Percentiles rank a stretch among this genome's conserved stretches.
Conservation (phyloP, 192 early-diverging fungal genomes). For the Backusella sp. region DNA sequence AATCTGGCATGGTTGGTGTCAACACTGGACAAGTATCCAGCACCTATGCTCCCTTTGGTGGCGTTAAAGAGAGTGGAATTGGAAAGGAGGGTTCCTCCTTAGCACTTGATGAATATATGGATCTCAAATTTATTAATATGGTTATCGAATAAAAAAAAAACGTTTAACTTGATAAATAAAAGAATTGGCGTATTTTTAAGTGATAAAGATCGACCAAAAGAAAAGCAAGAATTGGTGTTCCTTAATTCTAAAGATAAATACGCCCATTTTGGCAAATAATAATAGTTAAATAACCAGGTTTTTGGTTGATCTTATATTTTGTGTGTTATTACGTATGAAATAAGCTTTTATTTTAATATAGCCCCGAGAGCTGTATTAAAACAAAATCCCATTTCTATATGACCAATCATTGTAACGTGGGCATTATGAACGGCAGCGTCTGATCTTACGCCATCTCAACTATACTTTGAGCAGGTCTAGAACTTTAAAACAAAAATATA, state of each 20-base stretch:
- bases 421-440: too few relatives aligned
- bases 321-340: too few relatives aligned
- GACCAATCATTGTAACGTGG: too few relatives aligned
- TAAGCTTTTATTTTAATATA: too few relatives aligned
- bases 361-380: too few relatives aligned
- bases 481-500: too few relatives aligned
- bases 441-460: too few relatives aligned
- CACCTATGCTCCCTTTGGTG: slow-evolving; percentile 67
- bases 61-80: slow-evolving; percentile 71
- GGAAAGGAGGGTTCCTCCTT: slow-evolving; percentile 61
- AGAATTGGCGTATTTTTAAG: background rate
- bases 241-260: background rate
- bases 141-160: background rate
- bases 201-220: background rate
- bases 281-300: too few relatives aligned
- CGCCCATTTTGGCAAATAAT: background rate
- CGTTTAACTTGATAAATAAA: background rate
- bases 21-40: slow-evolving; percentile 67
- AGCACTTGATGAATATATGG: slow-evolving; percentile 68
- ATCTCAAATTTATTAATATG: slow-evolving; percentile 67
- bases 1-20: slow-evolving; percentile 90
- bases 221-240: background rate
- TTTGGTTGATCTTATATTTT: too few relatives aligned
- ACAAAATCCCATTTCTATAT: too few relatives aligned
- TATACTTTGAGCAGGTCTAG: too few relatives aligned